A percentile compares a stretch with the other conserved stretches of the same genome.
phyloP scores from a whole-genome alignment of 2,329 filamentous ascomycete genomes.

The Aspergillus thermomutatus region DNA sequence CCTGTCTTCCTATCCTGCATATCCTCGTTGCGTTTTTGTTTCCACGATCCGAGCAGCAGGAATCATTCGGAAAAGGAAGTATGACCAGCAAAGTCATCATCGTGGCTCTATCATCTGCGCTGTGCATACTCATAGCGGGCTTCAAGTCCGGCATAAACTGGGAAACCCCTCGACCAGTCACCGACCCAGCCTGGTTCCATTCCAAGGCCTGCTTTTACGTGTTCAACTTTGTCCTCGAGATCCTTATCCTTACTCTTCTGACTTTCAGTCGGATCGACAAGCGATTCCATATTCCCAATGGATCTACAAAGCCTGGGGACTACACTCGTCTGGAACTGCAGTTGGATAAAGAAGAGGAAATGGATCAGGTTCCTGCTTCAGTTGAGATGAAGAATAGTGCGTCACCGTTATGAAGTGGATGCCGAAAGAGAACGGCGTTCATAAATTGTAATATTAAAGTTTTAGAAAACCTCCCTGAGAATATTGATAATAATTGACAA shows the following conservation, averaged over 20 bases:
- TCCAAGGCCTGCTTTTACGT: conserved; percentile 71
- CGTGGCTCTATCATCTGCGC: conserved; percentile 54
- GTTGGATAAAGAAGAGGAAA: not conserved
- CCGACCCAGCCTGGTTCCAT: conserved; percentile 66
- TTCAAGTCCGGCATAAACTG: conserved; percentile 64
- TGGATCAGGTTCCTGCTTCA: not conserved
- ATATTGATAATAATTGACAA: not conserved
- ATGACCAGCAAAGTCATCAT: conserved; percentile 66
- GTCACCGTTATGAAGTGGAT: not conserved
- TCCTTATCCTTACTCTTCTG: conserved; percentile 66
- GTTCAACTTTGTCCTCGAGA: conserved; percentile 73
- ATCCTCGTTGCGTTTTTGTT: conserved; percentile 47
- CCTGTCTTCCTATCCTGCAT: conserved; percentile 64
- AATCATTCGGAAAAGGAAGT: conserved; percentile 65
- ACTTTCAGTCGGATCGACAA: conserved; percentile 67
- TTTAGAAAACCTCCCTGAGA: not conserved
- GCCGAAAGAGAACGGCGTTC: not conserved
- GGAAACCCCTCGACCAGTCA: conserved; percentile 47
- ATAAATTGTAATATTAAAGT: not conserved
- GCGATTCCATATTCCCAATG: conserved; percentile 72
- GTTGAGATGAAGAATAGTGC: not conserved
- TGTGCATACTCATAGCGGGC: conserved; percentile 62
- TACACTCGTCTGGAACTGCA: conserved; percentile 32
- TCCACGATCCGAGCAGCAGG: conserved; percentile 41
- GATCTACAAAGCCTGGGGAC: conserved; percentile 31